These are phyloP conservation scores for Clonostachys sp. DNA, from an alignment of 2,329 filamentous ascomycete species.

Conservation along the genomic window DNA sequence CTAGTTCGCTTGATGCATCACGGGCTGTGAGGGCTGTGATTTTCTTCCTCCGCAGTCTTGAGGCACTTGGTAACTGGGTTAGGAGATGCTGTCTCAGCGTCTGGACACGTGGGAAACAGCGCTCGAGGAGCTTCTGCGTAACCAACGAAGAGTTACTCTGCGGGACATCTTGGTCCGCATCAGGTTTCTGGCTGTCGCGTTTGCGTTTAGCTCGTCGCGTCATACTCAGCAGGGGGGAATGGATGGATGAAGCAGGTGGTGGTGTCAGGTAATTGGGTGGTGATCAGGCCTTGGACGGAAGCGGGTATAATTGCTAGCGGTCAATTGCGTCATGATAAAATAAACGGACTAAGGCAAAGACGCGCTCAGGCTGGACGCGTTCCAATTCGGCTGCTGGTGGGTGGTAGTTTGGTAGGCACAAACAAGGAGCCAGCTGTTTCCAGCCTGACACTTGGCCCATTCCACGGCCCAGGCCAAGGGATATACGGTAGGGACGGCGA, in stretches of 20 bases:
- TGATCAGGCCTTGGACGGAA: neutral
- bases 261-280: too few relatives aligned
- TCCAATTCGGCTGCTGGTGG: too few relatives aligned
- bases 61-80: slow-evolving; percentile 59
- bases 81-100: slow-evolving; percentile 70
- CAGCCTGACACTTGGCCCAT: too few relatives aligned
- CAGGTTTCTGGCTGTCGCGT: slow-evolving; percentile 6
- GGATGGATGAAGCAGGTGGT: neutral
- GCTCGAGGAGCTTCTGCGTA: slow-evolving; percentile 59
- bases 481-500: too few relatives aligned
- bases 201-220: slow-evolving; percentile 17
- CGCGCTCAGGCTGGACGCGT: too few relatives aligned
- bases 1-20: slow-evolving; percentile 17
- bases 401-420: too few relatives aligned
- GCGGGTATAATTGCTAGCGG: neutral
- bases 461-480: too few relatives aligned
- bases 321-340: too few relatives aligned
- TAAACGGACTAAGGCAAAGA: too few relatives aligned
- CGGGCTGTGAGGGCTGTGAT: slow-evolving; percentile 38
- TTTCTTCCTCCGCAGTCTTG: slow-evolving; percentile 56
- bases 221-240: neutral
- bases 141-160: neutral
- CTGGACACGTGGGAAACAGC: slow-evolving; percentile 62
- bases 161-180: neutral
- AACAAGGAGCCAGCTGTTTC: too few relatives aligned